These are phyloP conservation scores for Gossypium schwendimanii DNA, from an alignment of 441 rosid genomes.

Conservation along the genomic window DNA sequence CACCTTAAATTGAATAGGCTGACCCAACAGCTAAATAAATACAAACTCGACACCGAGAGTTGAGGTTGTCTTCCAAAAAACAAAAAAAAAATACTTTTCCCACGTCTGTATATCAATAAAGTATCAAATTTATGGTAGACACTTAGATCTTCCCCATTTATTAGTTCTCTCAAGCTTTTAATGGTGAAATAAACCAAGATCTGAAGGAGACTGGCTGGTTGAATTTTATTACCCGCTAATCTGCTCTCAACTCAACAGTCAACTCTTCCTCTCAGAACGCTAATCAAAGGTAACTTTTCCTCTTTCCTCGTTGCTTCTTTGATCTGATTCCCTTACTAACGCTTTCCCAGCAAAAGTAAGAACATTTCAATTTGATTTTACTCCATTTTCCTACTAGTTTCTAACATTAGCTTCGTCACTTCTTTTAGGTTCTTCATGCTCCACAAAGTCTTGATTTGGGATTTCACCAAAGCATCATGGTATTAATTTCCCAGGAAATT, in stretches of 20 bases:
- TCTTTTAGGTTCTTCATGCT: slow-evolving; percentile 19
- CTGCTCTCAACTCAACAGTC: background rate
- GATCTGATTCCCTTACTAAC: background rate
- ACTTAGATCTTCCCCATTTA: background rate
- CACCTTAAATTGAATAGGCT: too few species aligned
- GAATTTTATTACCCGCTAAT: background rate
- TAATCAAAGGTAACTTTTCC: background rate
- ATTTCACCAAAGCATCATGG: slow-evolving; percentile 19
- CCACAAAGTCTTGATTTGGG: slow-evolving; percentile 3
- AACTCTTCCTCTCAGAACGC: background rate
- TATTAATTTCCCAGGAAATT: background rate
- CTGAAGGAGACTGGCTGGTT: background rate
- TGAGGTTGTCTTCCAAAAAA: too few species aligned
- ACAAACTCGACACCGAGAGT: too few species aligned
- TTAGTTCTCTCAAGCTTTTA: background rate
- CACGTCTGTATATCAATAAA: too few species aligned
- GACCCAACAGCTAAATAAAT: too few species aligned
- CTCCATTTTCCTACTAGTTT: background rate
- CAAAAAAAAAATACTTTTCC: too few species aligned
- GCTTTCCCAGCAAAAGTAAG: background rate
- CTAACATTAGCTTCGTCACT: background rate
- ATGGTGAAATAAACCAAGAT: background rate
- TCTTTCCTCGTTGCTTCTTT: background rate
- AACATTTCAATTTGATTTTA: background rate
- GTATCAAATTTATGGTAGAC: background rate